Evolutionary conservation across 2,329 filamentous ascomycete genomes (phyloP).

Genomic region (Stachybotrys chartarum): DNA sequence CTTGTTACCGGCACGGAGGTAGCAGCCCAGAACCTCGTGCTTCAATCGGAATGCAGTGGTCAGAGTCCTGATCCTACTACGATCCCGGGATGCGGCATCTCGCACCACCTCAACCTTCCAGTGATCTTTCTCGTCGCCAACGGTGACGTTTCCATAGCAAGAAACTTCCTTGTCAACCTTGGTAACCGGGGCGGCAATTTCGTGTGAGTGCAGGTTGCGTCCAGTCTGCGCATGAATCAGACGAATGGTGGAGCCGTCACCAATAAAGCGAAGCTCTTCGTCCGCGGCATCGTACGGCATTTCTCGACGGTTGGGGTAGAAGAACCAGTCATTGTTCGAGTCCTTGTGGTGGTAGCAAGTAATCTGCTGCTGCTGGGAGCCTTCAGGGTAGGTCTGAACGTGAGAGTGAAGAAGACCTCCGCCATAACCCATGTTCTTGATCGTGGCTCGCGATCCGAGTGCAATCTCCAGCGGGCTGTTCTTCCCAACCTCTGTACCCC

Average conservation of each 20-base stretch:
- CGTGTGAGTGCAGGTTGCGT: conserved; percentile 93
- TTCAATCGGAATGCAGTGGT: conserved; percentile 88
- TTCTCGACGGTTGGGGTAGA: conserved; percentile 85
- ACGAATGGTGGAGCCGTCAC: conserved; percentile 71
- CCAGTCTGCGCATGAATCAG: conserved; percentile 93
- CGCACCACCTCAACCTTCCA: conserved; percentile 90
- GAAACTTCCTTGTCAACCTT: conserved; percentile 93
- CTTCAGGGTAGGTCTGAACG: conserved; percentile 91
- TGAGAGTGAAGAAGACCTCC: conserved; percentile 95
- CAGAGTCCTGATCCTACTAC: conserved; percentile 78
- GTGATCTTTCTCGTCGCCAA: conserved; percentile 97
- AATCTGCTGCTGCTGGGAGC: conserved; percentile 89
- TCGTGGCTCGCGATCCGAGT: conserved; percentile 77
- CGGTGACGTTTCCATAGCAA: conserved; percentile 87
- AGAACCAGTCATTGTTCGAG: conserved; percentile 99
- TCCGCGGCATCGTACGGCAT: conserved; percentile 64
- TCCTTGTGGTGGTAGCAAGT: conserved; percentile 99
- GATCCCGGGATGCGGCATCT: conserved; percentile 81
- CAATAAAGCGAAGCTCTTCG: conserved; percentile 64
- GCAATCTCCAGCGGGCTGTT: conserved; percentile 92
- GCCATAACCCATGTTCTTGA: conserved; percentile 99
- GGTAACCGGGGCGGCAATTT: conserved; percentile 78
- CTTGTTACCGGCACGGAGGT: conserved; percentile 88
- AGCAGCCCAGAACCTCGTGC: conserved; percentile 79
- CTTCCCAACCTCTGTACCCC: conserved; percentile 87